Conservation (phyloP, 2,329 filamentous ascomycete genomes). For the Ophiocordyceps camponoti-leonardi region DNA sequence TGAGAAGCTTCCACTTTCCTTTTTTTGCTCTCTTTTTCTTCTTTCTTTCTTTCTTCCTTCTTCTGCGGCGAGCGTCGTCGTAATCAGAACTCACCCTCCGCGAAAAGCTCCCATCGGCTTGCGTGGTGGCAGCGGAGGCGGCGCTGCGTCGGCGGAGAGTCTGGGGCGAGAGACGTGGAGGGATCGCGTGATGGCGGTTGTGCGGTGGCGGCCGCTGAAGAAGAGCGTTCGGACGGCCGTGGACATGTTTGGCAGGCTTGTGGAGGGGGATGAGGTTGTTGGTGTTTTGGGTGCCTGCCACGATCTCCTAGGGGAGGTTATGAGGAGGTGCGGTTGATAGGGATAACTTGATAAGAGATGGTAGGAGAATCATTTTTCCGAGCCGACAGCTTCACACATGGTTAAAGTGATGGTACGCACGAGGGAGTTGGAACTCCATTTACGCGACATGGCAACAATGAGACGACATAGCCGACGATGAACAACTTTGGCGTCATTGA, state of each 20-base stretch:
- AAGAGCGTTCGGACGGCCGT: not conserved
- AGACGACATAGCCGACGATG: slow-evolving; percentile 19
- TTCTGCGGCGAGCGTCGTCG: not conserved
- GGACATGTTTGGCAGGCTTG: not conserved
- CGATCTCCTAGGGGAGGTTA: not conserved
- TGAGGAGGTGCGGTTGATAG: not conserved
- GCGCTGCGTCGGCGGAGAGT: slow-evolving; percentile 7
- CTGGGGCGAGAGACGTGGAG: slow-evolving; percentile 33
- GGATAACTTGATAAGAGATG: no score
- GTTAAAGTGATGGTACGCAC: not conserved
- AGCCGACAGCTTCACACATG: no score
- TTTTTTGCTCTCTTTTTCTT: no score
- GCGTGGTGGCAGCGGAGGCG: slow-evolving; percentile 31
- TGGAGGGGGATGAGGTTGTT: not conserved
- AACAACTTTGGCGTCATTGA: slow-evolving; percentile 68
- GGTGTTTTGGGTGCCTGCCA: not conserved
- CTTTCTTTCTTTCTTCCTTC: no score
- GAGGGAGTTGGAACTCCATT: not conserved
- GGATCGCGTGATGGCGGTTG: slow-evolving; percentile 17
- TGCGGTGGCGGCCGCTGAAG: not conserved
- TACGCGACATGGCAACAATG: not conserved
- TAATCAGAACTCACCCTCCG: slow-evolving; percentile 32
- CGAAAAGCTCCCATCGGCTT: slow-evolving; percentile 44
- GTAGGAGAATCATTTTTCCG: not conserved
- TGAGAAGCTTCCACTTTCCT: no score